Conservation (phyloP, 2,329 filamentous ascomycete genomes). For the Fusarium irregulare region DNA sequence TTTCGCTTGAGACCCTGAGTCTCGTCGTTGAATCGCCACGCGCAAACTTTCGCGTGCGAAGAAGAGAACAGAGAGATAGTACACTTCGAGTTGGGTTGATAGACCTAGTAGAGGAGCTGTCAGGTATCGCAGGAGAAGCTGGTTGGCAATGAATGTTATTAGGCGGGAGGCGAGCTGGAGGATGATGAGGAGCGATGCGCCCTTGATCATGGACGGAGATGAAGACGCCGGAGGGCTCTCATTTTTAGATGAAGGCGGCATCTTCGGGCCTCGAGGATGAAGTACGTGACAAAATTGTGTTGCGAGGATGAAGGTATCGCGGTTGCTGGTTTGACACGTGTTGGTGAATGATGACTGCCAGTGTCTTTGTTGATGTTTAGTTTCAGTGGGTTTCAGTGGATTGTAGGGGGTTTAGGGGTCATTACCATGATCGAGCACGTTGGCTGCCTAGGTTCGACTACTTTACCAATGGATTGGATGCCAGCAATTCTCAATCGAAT, state of each 20-base stretch:
- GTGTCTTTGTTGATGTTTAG: conserved; percentile 1
- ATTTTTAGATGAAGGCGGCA: conserved; percentile 2
- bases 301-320: conserved; percentile 1
- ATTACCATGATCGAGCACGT: not conserved
- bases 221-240: not conserved
- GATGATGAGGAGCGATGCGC: conserved; percentile 86
- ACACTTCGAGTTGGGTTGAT: conserved; percentile 90
- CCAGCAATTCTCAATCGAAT: not conserved
- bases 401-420: not conserved
- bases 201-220: conserved; percentile 64
- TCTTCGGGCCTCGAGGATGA: not conserved
- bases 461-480: not conserved
- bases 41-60: conserved; percentile 92
- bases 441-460: not conserved
- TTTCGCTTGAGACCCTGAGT: conserved; percentile 25
- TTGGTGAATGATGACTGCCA: not conserved
- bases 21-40: conserved; percentile 87
- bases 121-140: conserved; percentile 86
- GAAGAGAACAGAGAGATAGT: conserved; percentile 91
- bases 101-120: conserved; percentile 87
- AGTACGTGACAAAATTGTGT: not conserved
- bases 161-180: conserved; percentile 89
- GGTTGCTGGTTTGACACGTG: conserved; percentile 28
- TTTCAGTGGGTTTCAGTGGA: conserved; percentile 23
- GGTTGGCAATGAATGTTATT: conserved; percentile 91